Conservation (phyloP, 2,329 filamentous ascomycete species). For the Botrytis medusae region DNA sequence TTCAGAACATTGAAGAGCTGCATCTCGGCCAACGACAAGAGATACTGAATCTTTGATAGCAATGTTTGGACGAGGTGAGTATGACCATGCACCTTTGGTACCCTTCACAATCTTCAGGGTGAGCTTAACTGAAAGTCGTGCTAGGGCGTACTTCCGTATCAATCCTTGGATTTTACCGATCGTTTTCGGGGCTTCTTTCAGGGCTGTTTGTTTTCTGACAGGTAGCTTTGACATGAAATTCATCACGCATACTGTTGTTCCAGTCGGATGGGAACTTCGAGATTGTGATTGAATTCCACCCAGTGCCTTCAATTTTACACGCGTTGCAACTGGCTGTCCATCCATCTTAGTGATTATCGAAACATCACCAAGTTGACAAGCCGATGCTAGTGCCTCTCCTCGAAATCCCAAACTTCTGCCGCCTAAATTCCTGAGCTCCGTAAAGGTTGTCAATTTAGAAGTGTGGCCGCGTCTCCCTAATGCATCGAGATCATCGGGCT, state of each 20-base stretch:
- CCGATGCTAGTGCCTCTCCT: conserved; percentile 69
- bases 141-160: conserved; percentile 64
- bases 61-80: conserved; percentile 54
- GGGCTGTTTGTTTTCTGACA: conserved; percentile 58
- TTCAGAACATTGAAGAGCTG: conserved; percentile 55
- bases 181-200: conserved; percentile 58
- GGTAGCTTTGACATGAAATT: conserved; percentile 61
- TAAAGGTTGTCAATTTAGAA: conserved; percentile 67
- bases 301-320: conserved; percentile 46
- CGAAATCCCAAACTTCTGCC: conserved; percentile 70
- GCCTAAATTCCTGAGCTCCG: conserved; percentile 58
- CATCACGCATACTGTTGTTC: conserved; percentile 64
- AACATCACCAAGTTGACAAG: conserved; percentile 59
- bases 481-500: conserved; percentile 56
- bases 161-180: conserved; percentile 59
- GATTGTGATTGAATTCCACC: conserved; percentile 43
- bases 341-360: conserved; percentile 63
- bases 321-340: conserved; percentile 57
- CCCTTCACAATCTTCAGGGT: conserved; percentile 58
- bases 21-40: conserved; percentile 60
- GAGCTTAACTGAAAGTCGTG: conserved; percentile 62
- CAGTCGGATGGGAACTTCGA: conserved; percentile 55
- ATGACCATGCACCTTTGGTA: conserved; percentile 57
- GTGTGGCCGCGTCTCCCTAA: conserved; percentile 69
- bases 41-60: conserved; percentile 58